Conservation (phyloP, 176 grass and related monocot genomes). For the Alopecurus myosuroides region DNA sequence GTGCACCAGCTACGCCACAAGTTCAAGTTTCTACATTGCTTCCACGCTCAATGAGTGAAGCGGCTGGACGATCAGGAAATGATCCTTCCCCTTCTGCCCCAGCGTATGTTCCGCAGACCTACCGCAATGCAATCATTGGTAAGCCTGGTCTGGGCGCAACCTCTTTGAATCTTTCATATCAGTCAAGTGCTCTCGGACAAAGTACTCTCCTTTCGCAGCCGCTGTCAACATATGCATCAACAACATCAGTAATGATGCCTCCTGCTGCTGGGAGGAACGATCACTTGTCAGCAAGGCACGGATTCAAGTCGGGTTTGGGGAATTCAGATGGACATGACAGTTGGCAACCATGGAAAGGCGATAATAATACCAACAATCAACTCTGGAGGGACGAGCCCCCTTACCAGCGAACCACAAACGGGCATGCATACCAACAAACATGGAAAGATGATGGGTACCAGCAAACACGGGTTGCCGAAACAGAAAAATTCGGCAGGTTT, state of each 20-base stretch:
- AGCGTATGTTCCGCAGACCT: constrained; percentile 56
- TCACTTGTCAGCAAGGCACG: constrained; percentile 34
- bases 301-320: constrained; percentile 43
- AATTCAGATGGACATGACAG: constrained; percentile 28
- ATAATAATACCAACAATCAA: constrained; percentile 35
- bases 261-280: constrained; percentile 40
- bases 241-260: constrained; percentile 35
- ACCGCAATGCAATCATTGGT: constrained; percentile 65
- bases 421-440: constrained; percentile 14
- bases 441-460: constrained; percentile 36
- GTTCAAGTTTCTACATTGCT: constrained; percentile 48
- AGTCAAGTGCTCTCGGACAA: constrained; percentile 29
- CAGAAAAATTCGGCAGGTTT: constrained; percentile 31
- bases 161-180: constrained; percentile 24
- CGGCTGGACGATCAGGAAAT: constrained; percentile 46
- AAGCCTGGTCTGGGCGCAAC: constrained; percentile 16
- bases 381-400: constrained; percentile 18
- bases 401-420: constrained; percentile 34
- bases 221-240: constrained; percentile 40
- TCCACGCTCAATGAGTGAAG: constrained; percentile 61
- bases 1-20: constrained; percentile 32
- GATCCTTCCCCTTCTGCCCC: constrained; percentile 43
- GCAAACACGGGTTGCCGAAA: constrained; percentile 34
- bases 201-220: constrained; percentile 29
- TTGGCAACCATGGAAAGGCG: constrained; percentile 52